These are phyloP conservation scores for Starmerella potacharoeniae DNA, from an alignment of 805 yeast species.

Conservation along the genomic window DNA sequence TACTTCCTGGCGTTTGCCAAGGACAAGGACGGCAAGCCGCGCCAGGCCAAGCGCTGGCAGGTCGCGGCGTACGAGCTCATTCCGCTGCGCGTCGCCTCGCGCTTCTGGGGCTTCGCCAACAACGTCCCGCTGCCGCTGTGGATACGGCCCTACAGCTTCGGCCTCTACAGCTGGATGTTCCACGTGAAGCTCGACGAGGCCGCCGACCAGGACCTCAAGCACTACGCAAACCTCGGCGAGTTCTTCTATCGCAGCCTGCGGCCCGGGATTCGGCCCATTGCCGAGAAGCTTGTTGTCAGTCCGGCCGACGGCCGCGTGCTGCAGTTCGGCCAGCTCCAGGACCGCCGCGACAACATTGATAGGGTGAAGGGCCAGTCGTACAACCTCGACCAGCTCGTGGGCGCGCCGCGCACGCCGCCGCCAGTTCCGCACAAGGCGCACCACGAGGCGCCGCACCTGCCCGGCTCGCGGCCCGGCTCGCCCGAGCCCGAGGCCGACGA, in stretches of 20 bases:
- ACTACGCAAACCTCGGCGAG: constrained; percentile 73
- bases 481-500: constrained; percentile 2
- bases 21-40: constrained; percentile 16
- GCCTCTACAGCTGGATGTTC: constrained; percentile 63
- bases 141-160: constrained; percentile 73
- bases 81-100: constrained; percentile 80
- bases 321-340: constrained; percentile 71
- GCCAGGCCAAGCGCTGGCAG: constrained; percentile 72
- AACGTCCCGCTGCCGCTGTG: constrained; percentile 74
- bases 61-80: constrained; percentile 79
- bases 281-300: constrained; percentile 54
- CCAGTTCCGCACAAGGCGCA: neutral
- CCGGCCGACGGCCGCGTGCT: constrained; percentile 92
- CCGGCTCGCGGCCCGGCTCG: neutral
- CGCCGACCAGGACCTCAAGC: constrained; percentile 63
- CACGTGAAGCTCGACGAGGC: constrained; percentile 87
- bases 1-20: constrained; percentile 8
- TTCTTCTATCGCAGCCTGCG: constrained; percentile 76
- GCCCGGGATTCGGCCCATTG: constrained; percentile 71
- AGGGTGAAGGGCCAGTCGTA: constrained; percentile 96
- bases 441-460: constrained; percentile 4
- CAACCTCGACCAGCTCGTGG: constrained; percentile 76
- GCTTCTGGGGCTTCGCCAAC: constrained; percentile 91
- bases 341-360: constrained; percentile 56
- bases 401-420: constrained; percentile 30